Conservation (phyloP, 768 basidiomycete genomes). For the Trametes cingulata region DNA sequence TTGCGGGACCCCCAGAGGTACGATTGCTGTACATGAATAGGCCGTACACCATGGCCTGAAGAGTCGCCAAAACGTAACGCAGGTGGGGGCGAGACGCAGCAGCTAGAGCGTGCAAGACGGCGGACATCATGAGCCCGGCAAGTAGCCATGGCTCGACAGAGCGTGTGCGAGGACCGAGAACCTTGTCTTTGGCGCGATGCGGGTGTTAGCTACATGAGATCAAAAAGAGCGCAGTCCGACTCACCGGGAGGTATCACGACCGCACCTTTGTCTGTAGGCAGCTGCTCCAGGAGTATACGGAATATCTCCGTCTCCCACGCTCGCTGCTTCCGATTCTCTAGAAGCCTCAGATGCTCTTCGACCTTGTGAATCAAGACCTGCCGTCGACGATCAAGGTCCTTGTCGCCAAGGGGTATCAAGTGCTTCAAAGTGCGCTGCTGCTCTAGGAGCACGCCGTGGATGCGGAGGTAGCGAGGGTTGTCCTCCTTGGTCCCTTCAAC, state of each 20-base stretch:
- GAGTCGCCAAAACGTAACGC: no score
- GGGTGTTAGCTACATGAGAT: no score
- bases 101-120: conserved; percentile 47
- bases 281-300: background rate
- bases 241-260: no score
- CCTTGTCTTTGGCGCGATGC: no score
- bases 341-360: background rate
- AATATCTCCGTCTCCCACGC: background rate
- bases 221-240: no score
- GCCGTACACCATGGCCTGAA: no score
- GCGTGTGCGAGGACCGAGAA: no score
- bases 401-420: background rate
- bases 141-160: background rate
- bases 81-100: conserved; percentile 56
- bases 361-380: background rate
- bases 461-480: background rate
- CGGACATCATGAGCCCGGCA: background rate
- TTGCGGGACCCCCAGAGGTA: no score
- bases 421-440: background rate
- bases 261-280: background rate
- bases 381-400: background rate
- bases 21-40: no score
- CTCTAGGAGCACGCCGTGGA: background rate
- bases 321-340: background rate
- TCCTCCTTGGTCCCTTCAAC: background rate